Evolutionary conservation across 768 basidiomycete species (phyloP), one percentile per base, ranked within the genome.

Genomic region (Lentinula sp.): DNA sequence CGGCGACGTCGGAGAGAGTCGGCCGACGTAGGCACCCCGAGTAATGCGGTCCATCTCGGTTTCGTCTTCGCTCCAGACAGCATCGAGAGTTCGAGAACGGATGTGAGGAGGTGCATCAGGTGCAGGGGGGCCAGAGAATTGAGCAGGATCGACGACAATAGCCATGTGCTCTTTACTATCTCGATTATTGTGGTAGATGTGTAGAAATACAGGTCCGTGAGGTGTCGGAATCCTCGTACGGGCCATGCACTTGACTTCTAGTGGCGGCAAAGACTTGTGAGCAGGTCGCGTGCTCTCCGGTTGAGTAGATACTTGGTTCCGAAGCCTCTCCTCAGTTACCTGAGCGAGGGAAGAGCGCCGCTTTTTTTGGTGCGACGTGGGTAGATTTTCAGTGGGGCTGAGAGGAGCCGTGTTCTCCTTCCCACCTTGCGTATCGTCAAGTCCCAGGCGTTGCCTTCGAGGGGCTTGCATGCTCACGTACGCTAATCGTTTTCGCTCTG

Each of bases 221-320:
- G 93, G 92, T 0, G 97, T 99, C 45, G 97, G 97, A 71, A 98
- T 92, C 60, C 97, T 89, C 3, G 97, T 98, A 60, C 97, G 90
- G 11, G 94, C 97, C 86, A 96, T 93, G 73, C 97, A 99, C 71
- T 85, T 88, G 32, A 98, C 91, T 60, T 85, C 77, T n/a, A 91
- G 73, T 59, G 74, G 74, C 16, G 70, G 62, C 51, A 71, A 67
- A 10, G 67, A 54, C 5, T 71, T 49, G 21, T 62, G 59, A 53
- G 62, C 28, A 21, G 69, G 58, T 9, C 69, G 45, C 49, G 65
- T 13, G 45, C 65, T 37, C n/a, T 67, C 69, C 49, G 69, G 34
- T 37, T 51, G 53, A 40, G 68, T 43, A 60, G 65, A 62, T 42
- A 68, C 39, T 60, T 71, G 74, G 51, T 66, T 63, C 57, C 68